Evolutionary conservation across 345 rosid species (phyloP).

Genomic region (Citrus mangshanensis): DNA sequence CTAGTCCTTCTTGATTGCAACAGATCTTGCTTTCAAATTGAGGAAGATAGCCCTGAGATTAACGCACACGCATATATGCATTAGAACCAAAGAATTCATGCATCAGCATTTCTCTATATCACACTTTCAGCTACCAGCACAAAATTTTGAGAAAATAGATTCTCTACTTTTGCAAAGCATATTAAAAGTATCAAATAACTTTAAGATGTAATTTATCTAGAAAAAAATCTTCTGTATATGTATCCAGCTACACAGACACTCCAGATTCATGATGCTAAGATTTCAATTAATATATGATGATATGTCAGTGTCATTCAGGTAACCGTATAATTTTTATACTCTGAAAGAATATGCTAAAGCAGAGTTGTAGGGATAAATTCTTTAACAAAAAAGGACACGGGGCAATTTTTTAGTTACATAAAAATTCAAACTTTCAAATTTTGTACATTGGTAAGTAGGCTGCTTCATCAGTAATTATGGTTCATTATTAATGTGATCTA

Average conservation of each 20-base stretch:
- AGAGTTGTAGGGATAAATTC: background rate
- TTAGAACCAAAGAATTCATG: background rate
- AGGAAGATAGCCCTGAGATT: slow-evolving; percentile 71
- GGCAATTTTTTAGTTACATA: background rate
- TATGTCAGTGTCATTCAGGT: background rate
- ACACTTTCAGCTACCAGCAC: background rate
- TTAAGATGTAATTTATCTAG: background rate
- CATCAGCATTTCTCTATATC: no score
- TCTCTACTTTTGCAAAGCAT: background rate
- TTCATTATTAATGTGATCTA: background rate
- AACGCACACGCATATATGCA: background rate
- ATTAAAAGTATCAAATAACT: background rate
- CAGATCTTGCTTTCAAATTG: slow-evolving; percentile 78
- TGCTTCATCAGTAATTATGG: background rate
- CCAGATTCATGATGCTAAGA: background rate
- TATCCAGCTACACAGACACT: background rate
- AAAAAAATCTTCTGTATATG: background rate
- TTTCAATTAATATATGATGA: background rate
- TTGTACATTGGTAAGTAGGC: background rate
- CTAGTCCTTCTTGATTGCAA: slow-evolving; percentile 56
- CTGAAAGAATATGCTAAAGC: background rate
- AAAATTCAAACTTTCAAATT: background rate
- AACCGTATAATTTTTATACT: background rate
- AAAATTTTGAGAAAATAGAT: background rate
- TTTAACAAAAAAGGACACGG: background rate